Base-by-base conservation (phyloP, 768 basidiomycete species). In the Naganishia antarctica region DNA sequence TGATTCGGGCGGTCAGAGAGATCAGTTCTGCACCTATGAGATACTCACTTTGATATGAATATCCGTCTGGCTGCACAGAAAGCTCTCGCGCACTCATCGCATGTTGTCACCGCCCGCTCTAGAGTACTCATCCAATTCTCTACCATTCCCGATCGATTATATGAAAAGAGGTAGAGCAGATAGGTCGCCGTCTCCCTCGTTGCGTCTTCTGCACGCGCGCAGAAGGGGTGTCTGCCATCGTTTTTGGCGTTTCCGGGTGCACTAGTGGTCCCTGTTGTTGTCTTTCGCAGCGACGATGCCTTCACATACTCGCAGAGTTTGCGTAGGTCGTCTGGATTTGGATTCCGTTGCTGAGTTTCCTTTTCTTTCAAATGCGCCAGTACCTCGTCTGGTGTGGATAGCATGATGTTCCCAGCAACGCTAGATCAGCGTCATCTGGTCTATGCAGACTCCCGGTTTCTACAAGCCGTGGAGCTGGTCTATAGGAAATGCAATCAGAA, bases 81-180 rank as follows among this genome's bases (percentile, higher is more conserved):
- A 0, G 81, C 82, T 64, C 83, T 81, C 4, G 88, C 86, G 72
- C 93, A 97, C 8, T 80, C 81, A 26, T 83, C 79, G 69, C 93
- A 97, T 1, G 80, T 78, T 12, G 78, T 71, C 37, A 94, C 72
- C 64, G 88, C 86, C 0, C 71, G 70, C 58, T 80, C 78, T 59
- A 90, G 74, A 65, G 79, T 81, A 18, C 73, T 74, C 75, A 85
- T 84, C 89, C 90, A 93, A 41, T 78, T 74, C 1, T 82, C 80
- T 3, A 89, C 86, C 31, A 80, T 79, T 0, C 79, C 76, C 53
- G 83, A 82, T 59, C 68, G 66, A 46, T 77, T 70, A 70, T 90
- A 96, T 11, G 91, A 91, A 73, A 88, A 86, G 41, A 96, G 77
- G 57, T 91, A 84, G 40, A 94, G 80, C 51, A 90, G 82, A 78